Evolutionary conservation across 257 asterid species (phyloP), one percentile per base, ranked within the genome.

Genomic region (Orobanche coerulescens): DNA sequence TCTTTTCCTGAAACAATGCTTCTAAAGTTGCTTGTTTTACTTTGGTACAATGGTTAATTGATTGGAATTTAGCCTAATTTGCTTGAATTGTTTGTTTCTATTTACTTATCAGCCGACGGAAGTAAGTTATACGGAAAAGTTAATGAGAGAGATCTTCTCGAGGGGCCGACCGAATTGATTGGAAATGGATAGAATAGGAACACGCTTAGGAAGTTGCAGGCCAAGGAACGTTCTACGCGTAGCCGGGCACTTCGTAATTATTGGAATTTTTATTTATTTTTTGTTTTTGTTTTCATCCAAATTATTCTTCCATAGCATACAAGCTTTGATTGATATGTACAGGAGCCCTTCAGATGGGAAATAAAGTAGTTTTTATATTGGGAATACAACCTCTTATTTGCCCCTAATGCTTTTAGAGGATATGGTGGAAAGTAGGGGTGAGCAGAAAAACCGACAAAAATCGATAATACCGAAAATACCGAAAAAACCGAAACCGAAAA

Each of bases 311-410:
- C 60, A 12, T 46, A 7, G 58, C 13, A 51, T 39, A 43, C 28
- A 23, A 55, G 33, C 28, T 74, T 60, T 10, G 46, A 62, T 34
- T 56, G 54, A 52, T 40, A 40, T 83, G 84, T 80, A 74, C 78
- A 78, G 87, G 58, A 69, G 22, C 61, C 9, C 64, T 53, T 49
- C 36, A 51, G 58, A 57, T 46, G 33, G 33, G 62, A 65, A 26
- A 25, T 26, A 54, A 11, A 8, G 61, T 61, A 70, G 62, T 56
- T 28, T 65, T 49, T 40, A 22, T 30, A 13, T 33, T 25, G 24
- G 44, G 20, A 56, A 28, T 31, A 10, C 2, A 43, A 19, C 14
- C 14, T 46, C 24, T 46, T 46, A 26, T 26, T 26, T 26, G 31
- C 31, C 31, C 5, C n/a, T n/a, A n/a, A n/a, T n/a, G n/a, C n/a